These are phyloP conservation scores for Penicillium salamii DNA, from an alignment of 495 filamentous ascomycete genomes.

Conservation along the genomic window DNA sequence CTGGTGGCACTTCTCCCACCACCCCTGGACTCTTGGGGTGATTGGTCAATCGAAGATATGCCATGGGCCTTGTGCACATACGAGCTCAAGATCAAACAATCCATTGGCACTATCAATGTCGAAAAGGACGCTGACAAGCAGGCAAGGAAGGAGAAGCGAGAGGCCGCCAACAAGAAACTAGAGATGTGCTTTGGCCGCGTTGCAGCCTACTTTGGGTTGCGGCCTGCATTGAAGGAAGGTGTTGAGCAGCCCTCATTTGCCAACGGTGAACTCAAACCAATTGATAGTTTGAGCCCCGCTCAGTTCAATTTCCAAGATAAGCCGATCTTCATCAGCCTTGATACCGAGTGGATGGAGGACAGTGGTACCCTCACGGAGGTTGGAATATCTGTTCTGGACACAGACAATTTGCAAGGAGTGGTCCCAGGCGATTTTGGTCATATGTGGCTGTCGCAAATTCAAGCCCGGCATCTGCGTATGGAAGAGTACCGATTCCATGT, in stretches of 20 bases:
- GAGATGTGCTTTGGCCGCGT: conserved; percentile 1
- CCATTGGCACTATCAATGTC: background rate
- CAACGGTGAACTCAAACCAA: conserved; percentile 14
- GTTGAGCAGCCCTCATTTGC: background rate
- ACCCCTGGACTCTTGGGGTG: background rate
- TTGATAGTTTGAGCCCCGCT: conserved; percentile 34
- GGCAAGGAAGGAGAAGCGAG: background rate
- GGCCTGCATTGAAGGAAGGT: background rate
- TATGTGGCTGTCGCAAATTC: conserved; percentile 64
- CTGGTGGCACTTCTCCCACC: conserved; percentile 34
- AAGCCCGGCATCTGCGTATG: conserved; percentile 73
- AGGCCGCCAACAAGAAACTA: background rate
- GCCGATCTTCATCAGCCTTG: conserved; percentile 73
- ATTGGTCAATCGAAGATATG: too few species aligned
- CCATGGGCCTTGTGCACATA: too few species aligned
- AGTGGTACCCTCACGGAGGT: conserved; percentile 73
- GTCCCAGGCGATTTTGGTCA: conserved; percentile 57
- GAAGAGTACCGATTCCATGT: conserved; percentile 59
- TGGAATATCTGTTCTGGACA: conserved; percentile 82
- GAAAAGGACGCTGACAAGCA: background rate
- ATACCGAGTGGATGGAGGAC: conserved; percentile 77
- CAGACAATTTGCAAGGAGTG: conserved; percentile 47
- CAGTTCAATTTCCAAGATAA: conserved; percentile 49
- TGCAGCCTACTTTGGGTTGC: conserved; percentile 10
- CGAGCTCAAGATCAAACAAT: conserved; percentile 32